Conservation (phyloP, 2,329 filamentous ascomycete genomes). For the Pseudocercospora pini-densiflorae region DNA sequence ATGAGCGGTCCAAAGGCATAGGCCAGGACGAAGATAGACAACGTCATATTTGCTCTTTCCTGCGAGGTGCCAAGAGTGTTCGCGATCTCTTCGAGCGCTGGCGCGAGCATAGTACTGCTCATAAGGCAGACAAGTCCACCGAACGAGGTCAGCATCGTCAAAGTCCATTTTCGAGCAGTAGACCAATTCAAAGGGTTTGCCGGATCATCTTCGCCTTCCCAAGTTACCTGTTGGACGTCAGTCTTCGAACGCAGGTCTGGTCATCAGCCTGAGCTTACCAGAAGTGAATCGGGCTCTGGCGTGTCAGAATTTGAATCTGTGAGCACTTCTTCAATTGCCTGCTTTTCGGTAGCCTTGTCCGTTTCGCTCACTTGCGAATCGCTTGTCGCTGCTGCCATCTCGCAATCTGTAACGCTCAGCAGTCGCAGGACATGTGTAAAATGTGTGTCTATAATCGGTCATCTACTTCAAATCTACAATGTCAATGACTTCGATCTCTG, state of each 20-base stretch:
- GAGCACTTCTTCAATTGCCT: too few relatives aligned
- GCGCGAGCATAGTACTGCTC: slow-evolving; percentile 31
- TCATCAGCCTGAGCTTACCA: background rate
- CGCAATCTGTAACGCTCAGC: too few relatives aligned
- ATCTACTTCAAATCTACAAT: too few relatives aligned
- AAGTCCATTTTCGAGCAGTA: slow-evolving; percentile 45
- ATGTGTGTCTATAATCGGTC: too few relatives aligned
- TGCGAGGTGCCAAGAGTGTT: slow-evolving; percentile 22
- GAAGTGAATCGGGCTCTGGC: background rate
- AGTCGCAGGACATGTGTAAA: too few relatives aligned
- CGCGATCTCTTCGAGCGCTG: slow-evolving; percentile 21
- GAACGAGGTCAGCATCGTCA: slow-evolving; percentile 23
- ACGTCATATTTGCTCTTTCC: slow-evolving; percentile 22
- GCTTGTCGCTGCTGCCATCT: too few relatives aligned
- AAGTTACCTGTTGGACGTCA: background rate
- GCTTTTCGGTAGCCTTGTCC: too few relatives aligned
- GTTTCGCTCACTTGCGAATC: too few relatives aligned
- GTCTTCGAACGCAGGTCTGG: background rate
- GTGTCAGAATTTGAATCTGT: background rate
- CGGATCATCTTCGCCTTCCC: slow-evolving; percentile 43
- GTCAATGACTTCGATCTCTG: too few relatives aligned
- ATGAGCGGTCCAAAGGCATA: slow-evolving; percentile 52
- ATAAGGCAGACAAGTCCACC: slow-evolving; percentile 25
- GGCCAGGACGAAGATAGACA: slow-evolving; percentile 52
- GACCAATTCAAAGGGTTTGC: slow-evolving; percentile 66